phyloP scores from a whole-genome alignment of 768 basidiomycete genomes.

The Clavulina sp. region DNA sequence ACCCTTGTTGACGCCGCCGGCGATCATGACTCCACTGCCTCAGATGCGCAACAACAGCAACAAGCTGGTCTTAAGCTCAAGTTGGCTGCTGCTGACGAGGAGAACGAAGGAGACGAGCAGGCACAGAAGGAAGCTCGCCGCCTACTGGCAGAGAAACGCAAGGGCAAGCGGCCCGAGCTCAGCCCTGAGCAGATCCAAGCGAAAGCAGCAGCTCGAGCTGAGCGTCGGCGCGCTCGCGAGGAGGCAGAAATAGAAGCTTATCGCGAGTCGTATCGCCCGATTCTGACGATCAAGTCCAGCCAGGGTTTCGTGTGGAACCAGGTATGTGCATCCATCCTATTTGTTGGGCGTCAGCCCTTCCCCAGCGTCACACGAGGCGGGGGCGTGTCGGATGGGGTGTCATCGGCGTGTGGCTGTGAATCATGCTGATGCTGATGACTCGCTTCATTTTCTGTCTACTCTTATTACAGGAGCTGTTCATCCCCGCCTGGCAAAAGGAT shows the following conservation, averaged over 20 bases:
- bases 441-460: conserved; percentile 5
- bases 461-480: conserved; percentile 50
- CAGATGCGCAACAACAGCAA: not conserved
- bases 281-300: conserved; percentile 70
- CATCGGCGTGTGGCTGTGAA: too few relatives aligned
- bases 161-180: conserved; percentile 55
- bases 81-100: not conserved
- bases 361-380: too few relatives aligned
- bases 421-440: too few relatives aligned
- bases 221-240: conserved; percentile 15
- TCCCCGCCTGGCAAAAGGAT: conserved; percentile 80
- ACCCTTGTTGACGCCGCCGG: too few relatives aligned
- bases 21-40: not conserved
- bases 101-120: conserved; percentile 10
- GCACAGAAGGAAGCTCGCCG: conserved; percentile 6
- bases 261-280: conserved; percentile 43
- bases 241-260: conserved; percentile 41
- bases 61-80: not conserved
- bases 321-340: conserved; percentile 25
- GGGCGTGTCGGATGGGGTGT: too few relatives aligned
- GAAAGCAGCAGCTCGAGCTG: conserved; percentile 24
- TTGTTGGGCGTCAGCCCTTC: not conserved
- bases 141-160: conserved; percentile 12
- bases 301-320: conserved; percentile 90
- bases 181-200: conserved; percentile 39